A percentile compares a stretch with the other conserved stretches of the same genome.
Evolutionary conservation across 2,329 filamentous ascomycete species (phyloP).

Genomic region (Xylaria hypoxylon): DNA sequence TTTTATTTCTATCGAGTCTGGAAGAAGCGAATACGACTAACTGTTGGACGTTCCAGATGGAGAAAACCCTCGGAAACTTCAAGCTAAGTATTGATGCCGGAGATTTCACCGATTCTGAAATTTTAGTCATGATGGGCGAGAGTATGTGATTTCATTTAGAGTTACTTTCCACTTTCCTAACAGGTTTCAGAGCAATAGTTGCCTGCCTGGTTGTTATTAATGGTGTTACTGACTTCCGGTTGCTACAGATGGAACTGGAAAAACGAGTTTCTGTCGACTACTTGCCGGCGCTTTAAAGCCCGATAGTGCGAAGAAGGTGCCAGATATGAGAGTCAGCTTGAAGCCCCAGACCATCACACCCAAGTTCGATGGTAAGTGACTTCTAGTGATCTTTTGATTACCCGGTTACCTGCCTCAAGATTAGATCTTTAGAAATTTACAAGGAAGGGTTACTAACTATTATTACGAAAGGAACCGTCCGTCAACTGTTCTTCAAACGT

Average conservation of each 20-base stretch:
- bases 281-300: slow-evolving; percentile 94
- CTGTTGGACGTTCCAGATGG: slow-evolving; percentile 67
- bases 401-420: not conserved
- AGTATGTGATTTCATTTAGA: slow-evolving; percentile 25
- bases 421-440: not conserved
- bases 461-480: slow-evolving; percentile 72
- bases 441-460: not conserved
- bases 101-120: slow-evolving; percentile 96
- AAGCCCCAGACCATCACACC: slow-evolving; percentile 99
- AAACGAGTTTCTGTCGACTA: slow-evolving; percentile 98
- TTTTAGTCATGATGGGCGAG: slow-evolving; percentile 72
- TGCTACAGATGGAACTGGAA: slow-evolving; percentile 93
- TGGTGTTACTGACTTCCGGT: slow-evolving; percentile 18
- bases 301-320: slow-evolving; percentile 80
- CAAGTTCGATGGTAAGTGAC: slow-evolving; percentile 81
- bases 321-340: slow-evolving; percentile 96
- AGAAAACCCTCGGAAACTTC: slow-evolving; percentile 93
- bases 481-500: slow-evolving; percentile 94
- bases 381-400: not conserved
- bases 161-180: not conserved
- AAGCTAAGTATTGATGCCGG: slow-evolving; percentile 83
- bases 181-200: not conserved
- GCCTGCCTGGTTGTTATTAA: not conserved
- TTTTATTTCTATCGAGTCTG: not conserved
- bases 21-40: slow-evolving; percentile 13